Percentiles rank a stretch among this genome's conserved stretches.
Conservation (phyloP, 2,329 filamentous ascomycete species). For the Alternaria sp. region DNA sequence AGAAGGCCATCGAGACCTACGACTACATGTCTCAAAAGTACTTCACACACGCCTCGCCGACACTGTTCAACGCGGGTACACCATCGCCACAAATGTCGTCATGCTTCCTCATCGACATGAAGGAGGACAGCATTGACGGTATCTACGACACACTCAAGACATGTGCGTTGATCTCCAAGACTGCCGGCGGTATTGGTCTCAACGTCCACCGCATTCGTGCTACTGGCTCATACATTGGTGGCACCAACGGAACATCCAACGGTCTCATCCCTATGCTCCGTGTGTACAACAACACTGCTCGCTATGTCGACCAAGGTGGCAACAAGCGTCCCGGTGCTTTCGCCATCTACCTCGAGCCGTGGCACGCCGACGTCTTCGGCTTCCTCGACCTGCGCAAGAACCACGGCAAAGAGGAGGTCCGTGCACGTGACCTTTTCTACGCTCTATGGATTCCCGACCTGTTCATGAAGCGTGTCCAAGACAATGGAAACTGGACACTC, state of each 20-base stretch:
- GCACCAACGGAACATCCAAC: conserved; percentile 97
- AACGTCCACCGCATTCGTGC: conserved; percentile 97
- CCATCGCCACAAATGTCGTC: conserved; percentile 94
- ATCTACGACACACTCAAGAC: conserved; percentile 99
- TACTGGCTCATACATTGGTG: conserved; percentile 96
- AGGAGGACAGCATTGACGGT: conserved; percentile 98
- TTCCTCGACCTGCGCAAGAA: conserved; percentile 99
- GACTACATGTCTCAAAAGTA: conserved; percentile 98
- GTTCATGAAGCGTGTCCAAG: conserved; percentile 99
- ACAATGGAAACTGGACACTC: conserved; percentile 95
- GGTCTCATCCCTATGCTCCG: conserved; percentile 97
- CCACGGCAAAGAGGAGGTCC: conserved; percentile 97
- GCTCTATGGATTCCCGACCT: conserved; percentile 98
- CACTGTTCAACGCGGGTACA: conserved; percentile 96
- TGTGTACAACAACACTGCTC: conserved; percentile 98
- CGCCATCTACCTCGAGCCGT: conserved; percentile 98
- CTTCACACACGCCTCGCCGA: conserved; percentile 98
- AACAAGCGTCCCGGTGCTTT: conserved; percentile 99
- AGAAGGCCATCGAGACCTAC: conserved; percentile 96
- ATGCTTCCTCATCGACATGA: conserved; percentile 99
- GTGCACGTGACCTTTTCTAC: conserved; percentile 96
- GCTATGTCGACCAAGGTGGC: conserved; percentile 98
- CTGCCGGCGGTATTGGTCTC: conserved; percentile 95
- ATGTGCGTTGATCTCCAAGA: conserved; percentile 99
- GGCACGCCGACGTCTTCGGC: conserved; percentile 97